Evolutionary conservation across 257 asterid genomes (phyloP).

Genomic region (Fraxinus pennsylvanica): DNA sequence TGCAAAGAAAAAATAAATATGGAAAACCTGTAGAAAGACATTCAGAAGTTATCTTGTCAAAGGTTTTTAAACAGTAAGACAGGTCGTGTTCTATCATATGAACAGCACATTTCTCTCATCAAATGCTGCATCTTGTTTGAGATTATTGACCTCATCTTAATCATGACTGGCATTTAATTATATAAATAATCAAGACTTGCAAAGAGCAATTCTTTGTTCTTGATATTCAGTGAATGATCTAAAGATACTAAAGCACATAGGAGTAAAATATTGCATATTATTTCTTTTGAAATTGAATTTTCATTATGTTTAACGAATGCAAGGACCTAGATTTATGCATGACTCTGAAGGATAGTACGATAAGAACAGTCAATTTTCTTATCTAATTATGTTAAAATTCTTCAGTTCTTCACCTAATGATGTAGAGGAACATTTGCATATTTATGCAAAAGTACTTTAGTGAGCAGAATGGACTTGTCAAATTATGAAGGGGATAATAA

Average conservation of each 20-base stretch:
- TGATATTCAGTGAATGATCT: not conserved
- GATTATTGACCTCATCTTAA: too few relatives aligned
- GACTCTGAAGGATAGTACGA: too few relatives aligned
- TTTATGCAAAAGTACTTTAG: not conserved
- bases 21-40: not conserved
- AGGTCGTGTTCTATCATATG: not conserved
- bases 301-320: not conserved
- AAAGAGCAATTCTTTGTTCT: not conserved
- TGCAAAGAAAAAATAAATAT: not conserved
- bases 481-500: too few relatives aligned
- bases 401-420: not conserved
- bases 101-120: too few relatives aligned
- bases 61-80: not conserved
- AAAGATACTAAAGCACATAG: not conserved
- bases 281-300: not conserved
- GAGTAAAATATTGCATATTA: not conserved
- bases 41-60: not conserved
- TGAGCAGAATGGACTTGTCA: too few relatives aligned
- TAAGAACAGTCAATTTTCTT: too few relatives aligned
- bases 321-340: too few relatives aligned
- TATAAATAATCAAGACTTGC: too few relatives aligned
- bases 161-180: too few relatives aligned
- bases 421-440: not conserved
- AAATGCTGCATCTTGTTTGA: too few relatives aligned
- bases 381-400: too few relatives aligned